phyloP scores from a whole-genome alignment of 305 asterid genomes.

The Fraxinus velutina region DNA sequence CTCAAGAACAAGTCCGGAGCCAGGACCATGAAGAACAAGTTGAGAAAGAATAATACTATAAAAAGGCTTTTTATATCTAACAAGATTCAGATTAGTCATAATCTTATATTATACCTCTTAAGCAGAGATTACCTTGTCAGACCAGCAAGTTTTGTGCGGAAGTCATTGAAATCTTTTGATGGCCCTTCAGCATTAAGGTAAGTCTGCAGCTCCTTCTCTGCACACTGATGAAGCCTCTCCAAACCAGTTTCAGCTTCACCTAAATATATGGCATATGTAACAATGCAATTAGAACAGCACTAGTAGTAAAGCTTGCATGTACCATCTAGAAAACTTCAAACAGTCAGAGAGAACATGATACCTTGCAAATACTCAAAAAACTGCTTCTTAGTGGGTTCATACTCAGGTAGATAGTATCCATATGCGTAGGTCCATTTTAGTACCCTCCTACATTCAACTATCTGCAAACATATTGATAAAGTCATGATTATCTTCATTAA shows the following conservation, averaged over 20 bases:
- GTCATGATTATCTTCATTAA: constrained; percentile 9
- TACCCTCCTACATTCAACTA: constrained; percentile 92
- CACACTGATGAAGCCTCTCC: constrained; percentile 94
- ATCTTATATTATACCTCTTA: constrained; percentile 8
- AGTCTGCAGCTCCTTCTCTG: constrained; percentile 71
- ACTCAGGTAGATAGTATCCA: constrained; percentile 75
- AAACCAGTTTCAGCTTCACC: constrained; percentile 93
- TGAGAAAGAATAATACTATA: neutral
- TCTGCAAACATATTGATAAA: constrained; percentile 44
- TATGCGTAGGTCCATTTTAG: constrained; percentile 90
- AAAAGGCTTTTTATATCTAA: neutral
- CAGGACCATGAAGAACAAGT: neutral
- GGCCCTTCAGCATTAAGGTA: constrained; percentile 50
- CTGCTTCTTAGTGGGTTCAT: constrained; percentile 53
- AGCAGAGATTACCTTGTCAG: constrained; percentile 60
- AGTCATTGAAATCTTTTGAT: constrained; percentile 66
- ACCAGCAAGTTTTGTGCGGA: constrained; percentile 81
- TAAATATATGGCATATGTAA: constrained; percentile 19
- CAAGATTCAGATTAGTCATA: neutral
- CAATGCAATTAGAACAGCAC: constrained; percentile 14
- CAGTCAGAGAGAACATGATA: constrained; percentile 29
- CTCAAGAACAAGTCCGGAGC: neutral
- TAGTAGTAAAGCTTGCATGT: neutral
- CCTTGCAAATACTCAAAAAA: constrained; percentile 92
- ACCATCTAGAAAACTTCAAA: constrained; percentile 8